These are phyloP conservation scores for Boletus sp. DNA, from an alignment of 1,284 basidiomycete species.

Conservation along the genomic window DNA sequence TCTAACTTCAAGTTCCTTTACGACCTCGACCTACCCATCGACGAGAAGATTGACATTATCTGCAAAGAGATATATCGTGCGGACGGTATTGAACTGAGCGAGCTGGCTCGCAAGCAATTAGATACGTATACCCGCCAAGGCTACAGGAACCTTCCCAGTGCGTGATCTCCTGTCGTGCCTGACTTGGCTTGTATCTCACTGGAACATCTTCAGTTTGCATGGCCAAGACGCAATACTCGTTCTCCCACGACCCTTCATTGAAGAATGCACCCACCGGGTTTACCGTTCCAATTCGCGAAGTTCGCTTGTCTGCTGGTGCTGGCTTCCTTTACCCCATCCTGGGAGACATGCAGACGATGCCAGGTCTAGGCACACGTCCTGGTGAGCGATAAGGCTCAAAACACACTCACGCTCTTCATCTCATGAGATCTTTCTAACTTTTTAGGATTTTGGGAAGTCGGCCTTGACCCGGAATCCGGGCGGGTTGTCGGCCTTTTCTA, in stretches of 20 bases:
- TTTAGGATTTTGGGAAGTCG: constrained; percentile 83
- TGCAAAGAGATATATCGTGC: constrained; percentile 89
- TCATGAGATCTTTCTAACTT: constrained; percentile 12
- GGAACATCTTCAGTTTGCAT: constrained; percentile 68
- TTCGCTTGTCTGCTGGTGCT: constrained; percentile 88
- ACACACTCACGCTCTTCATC: constrained; percentile 4
- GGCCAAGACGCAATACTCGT: constrained; percentile 98
- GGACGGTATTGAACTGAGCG: constrained; percentile 81
- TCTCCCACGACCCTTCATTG: constrained; percentile 90
- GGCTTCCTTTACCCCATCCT: constrained; percentile 95
- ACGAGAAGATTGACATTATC: constrained; percentile 85
- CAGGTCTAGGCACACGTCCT: constrained; percentile 90
- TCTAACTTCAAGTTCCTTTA: constrained; percentile 90
- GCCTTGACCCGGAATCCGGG: constrained; percentile 70
- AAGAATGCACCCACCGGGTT: constrained; percentile 91
- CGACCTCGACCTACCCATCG: constrained; percentile 79
- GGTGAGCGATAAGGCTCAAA: constrained; percentile 42
- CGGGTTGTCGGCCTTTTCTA: constrained; percentile 75
- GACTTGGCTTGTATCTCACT: constrained; percentile 6
- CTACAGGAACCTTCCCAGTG: constrained; percentile 76
- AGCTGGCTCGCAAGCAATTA: constrained; percentile 81
- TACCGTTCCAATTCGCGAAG: constrained; percentile 88
- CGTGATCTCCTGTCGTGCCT: constrained; percentile 29
- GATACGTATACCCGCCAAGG: constrained; percentile 93
- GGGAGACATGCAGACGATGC: constrained; percentile 97